These are phyloP conservation scores for Fagopyrum homotropicum DNA, from an alignment of 148 eudicot species.

Conservation along the genomic window DNA sequence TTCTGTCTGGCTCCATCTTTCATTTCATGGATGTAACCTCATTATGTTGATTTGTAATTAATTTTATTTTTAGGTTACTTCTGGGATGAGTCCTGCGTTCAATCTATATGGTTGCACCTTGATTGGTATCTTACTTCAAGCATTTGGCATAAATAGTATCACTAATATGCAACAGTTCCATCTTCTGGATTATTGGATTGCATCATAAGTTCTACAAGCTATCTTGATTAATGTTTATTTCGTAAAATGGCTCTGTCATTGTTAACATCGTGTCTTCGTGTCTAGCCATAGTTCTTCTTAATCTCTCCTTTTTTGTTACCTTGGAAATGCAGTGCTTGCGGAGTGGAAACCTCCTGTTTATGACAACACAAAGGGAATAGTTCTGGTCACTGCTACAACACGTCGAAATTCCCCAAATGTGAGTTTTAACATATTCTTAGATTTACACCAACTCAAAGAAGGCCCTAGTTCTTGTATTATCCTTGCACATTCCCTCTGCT, in stretches of 20 bases:
- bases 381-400: constrained; percentile 84
- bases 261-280: neutral
- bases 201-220: neutral
- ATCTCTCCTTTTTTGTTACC: neutral
- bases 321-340: constrained; percentile 63
- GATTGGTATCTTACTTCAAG: constrained; percentile 47
- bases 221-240: neutral
- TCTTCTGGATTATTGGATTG: no score
- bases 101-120: constrained; percentile 94
- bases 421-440: constrained; percentile 22
- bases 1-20: neutral
- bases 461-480: neutral
- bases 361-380: constrained; percentile 85
- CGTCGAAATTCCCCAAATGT: constrained; percentile 98
- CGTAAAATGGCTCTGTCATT: neutral
- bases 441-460: neutral
- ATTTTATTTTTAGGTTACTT: constrained; percentile 50
- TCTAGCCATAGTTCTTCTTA: neutral
- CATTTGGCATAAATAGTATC: no score
- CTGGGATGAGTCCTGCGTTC: constrained; percentile 96
- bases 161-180: no score
- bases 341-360: constrained; percentile 99
- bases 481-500: neutral
- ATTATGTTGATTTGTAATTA: neutral
- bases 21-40: neutral